Evolutionary conservation across 2,329 filamentous ascomycete species (phyloP), one percentile per base, ranked within the genome.

Genomic region (Beauveria brongniartii): DNA sequence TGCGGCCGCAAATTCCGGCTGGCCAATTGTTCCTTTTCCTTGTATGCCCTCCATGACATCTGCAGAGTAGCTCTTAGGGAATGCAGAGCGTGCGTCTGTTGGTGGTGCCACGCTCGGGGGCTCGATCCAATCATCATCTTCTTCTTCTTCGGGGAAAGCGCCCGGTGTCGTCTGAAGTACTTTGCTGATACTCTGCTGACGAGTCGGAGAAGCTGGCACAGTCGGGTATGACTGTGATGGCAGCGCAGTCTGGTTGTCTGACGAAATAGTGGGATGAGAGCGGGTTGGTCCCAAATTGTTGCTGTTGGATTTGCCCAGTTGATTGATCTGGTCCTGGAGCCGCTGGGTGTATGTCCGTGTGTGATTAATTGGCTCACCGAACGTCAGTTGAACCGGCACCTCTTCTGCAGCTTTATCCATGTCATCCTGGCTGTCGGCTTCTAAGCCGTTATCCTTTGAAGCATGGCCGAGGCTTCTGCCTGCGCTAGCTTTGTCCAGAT

Each of bases 341-440:
- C 90, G 82, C 72, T 97, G 92, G 0, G 94, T 96, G n/a, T 94
- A 95, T 0, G 91, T 92, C 72, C 95, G 95, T 74, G 86, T 91
- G 69, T 93, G 88, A 1, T 74, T 72, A 18, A 68, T 37, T 1
- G 68, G 67, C 18, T 79, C 75, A 7, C 1, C 30, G 9, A 72
- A 72, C 44, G 80, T 79, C 1, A 77, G 75, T 26, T 85, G 80
- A 37, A 78, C 73, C 24, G 61, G 24, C 12, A 65, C 63, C 20
- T 72, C 68, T 5, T 77, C 69, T n/a, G 78, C 74, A 60, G 82
- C 76, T 59, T 79, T 67, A 47, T 86, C 78, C 74, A 82, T 80
- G 5, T 80, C 80, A 41, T 84, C 80, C n/a, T 74, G 66, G 41
- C 80, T 78, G 64, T 76, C 75, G 14, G 78, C 77, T 30, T 78